Evolutionary conservation across 2,329 filamentous ascomycete species (phyloP).

Genomic region (Colletotrichum zoysiae): DNA sequence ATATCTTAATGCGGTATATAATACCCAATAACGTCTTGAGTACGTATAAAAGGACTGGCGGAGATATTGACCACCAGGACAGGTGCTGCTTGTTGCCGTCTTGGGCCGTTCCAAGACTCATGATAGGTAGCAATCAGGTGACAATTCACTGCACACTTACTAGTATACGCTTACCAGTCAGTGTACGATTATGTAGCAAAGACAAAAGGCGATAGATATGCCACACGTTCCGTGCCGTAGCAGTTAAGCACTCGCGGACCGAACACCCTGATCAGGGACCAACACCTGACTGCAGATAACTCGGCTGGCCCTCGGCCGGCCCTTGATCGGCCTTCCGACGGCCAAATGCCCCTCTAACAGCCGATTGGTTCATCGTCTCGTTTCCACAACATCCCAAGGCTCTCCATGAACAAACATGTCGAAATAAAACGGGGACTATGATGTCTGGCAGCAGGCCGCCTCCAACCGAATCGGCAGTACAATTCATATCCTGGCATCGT

Average conservation of each 20-base stretch:
- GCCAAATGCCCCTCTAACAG: neutral
- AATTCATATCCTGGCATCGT: neutral
- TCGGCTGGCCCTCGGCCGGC: neutral
- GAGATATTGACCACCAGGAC: neutral
- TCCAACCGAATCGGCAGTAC: conserved; percentile 17
- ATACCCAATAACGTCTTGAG: too few relatives aligned
- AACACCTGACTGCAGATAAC: neutral
- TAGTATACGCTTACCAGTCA: too few relatives aligned
- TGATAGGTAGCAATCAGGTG: neutral
- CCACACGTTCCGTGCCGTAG: too few relatives aligned
- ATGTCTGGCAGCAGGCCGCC: neutral
- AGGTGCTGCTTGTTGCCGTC: neutral
- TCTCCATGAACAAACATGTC: neutral
- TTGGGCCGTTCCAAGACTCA: neutral
- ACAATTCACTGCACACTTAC: neutral
- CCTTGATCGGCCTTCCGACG: neutral
- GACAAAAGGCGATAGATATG: too few relatives aligned
- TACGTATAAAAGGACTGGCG: neutral
- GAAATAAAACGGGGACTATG: conserved; percentile 9
- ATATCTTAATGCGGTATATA: too few relatives aligned
- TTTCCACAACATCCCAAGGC: conserved; percentile 19
- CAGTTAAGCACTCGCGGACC: neutral
- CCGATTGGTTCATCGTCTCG: conserved; percentile 11
- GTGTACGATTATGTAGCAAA: neutral
- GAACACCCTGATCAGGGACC: neutral